Conservation (phyloP, 2,329 filamentous ascomycete species). For the Colletotrichum tropicicola region DNA sequence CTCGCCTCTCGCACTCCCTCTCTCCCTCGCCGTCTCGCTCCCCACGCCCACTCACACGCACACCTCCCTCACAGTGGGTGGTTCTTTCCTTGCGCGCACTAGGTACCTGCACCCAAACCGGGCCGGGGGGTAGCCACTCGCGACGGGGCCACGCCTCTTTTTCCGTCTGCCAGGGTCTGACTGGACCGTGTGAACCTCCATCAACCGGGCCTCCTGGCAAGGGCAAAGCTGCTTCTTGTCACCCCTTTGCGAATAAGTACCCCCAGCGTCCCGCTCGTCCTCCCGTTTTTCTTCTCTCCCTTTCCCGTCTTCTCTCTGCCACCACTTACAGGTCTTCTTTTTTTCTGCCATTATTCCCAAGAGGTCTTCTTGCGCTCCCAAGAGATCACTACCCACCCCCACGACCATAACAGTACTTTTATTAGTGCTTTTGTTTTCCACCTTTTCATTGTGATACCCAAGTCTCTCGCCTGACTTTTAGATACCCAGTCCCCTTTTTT, state of each 20-base stretch:
- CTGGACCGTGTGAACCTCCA: conserved; percentile 26
- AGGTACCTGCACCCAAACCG: background rate
- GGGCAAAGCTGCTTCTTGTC: conserved; percentile 28
- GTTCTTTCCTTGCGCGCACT: conserved; percentile 10
- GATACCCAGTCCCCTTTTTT: conserved; percentile 46
- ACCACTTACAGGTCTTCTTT: conserved; percentile 38
- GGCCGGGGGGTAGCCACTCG: conserved; percentile 13
- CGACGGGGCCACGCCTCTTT: conserved; percentile 28
- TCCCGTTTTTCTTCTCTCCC: conserved; percentile 39
- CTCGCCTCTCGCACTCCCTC: background rate
- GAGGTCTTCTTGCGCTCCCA: conserved; percentile 41
- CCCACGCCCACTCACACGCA: background rate
- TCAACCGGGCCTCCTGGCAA: conserved; percentile 27
- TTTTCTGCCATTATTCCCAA: conserved; percentile 39
- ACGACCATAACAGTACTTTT: conserved; percentile 37
- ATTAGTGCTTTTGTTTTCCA: conserved; percentile 46
- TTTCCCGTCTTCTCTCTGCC: conserved; percentile 41
- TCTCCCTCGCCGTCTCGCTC: background rate
- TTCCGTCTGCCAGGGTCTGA: conserved; percentile 21
- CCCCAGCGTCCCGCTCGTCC: conserved; percentile 38
- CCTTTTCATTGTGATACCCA: conserved; percentile 62
- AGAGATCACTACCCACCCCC: conserved; percentile 2
- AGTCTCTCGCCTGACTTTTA: conserved; percentile 46
- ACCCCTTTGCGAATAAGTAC: conserved; percentile 48
- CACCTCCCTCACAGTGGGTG: background rate